Base-by-base conservation (phyloP, 73 alveolate genomes). In the Durusdinium trenchii region DNA sequence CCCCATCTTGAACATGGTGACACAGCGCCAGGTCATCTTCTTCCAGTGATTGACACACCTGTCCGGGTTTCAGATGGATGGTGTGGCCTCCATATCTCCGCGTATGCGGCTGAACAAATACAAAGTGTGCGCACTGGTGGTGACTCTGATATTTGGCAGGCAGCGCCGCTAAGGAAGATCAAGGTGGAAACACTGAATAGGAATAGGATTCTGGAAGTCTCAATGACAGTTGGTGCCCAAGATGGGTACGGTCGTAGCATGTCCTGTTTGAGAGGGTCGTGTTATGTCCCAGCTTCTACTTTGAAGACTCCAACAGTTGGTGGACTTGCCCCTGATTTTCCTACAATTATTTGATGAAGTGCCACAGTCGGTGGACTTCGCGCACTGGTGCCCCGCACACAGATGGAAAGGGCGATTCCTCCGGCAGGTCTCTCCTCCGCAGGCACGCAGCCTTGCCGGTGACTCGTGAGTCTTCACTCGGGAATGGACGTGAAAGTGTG, bases 341-440 rank as follows among this genome's bases (percentile, higher is more conserved):
- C 18, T 2, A 60, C 18, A 60, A 60, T n/a, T n/a, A n/a, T n/a
- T n/a, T n/a, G n/a, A n/a, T n/a, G 84, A 30, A 73, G 23, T 73
- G 35, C 14, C 14, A 73, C 26, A 6, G 14, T 3, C 30, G 84
- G 26, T 20, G 35, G 52, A 23, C 52, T 73, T 23, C 43, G 76
- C 36, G 7, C 6, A 32, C 30, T 69, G 82, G 50, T 45, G 38
- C 16, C 61, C 86, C 86, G 4, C 38, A 45, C 90, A 79, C 90
- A 6, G 90, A 79, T 79, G 90, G 90, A 40, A 79, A 79, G 5
- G 90, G 90, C 64, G 62, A 18, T 35, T 47, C 90, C 28, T 79
- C 90, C 6, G 69, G 69, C 6, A 32, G 4, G 48, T 79, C 90
- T 26, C 90, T 79, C 46, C 90, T 18, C 69, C n/a, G 20, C 46